phyloP scores from a whole-genome alignment of 192 early-diverging fungal genomes.

The Linnemannia schmuckeri region DNA sequence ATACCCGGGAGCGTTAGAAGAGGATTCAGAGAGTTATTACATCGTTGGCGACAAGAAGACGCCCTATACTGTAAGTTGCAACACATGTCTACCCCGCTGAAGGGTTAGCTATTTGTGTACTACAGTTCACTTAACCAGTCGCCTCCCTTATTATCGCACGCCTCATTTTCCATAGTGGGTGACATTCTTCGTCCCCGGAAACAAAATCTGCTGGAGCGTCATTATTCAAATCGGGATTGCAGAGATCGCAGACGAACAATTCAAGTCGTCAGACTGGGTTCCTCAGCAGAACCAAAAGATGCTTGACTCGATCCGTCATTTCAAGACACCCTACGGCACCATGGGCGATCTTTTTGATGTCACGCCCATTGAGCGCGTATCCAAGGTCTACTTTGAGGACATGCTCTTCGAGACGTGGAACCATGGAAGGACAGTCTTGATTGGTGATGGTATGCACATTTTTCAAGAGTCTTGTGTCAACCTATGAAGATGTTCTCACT shows the following conservation, averaged over 20 bases:
- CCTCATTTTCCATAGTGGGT: background rate
- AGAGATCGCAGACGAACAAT: background rate
- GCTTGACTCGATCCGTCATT: constrained; percentile 11
- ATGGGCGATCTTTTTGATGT: constrained; percentile 14
- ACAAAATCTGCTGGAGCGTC: background rate
- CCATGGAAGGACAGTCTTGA: background rate
- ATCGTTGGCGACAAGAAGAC: background rate
- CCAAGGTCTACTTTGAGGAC: constrained; percentile 11
- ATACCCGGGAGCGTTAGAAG: background rate
- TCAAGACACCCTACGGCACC: constrained; percentile 12
- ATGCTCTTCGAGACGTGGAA: constrained; percentile 12
- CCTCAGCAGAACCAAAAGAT: background rate
- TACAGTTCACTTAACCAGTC: no score
- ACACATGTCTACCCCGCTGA: background rate
- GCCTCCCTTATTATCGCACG: no score
- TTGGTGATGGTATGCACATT: background rate
- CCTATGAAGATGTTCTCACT: no score
- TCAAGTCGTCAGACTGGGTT: constrained; percentile 27
- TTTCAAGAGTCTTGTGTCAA: no score
- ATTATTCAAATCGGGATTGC: background rate
- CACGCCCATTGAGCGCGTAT: background rate
- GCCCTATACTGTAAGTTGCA: background rate
- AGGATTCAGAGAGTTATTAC: no score
- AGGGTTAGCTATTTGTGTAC: no score
- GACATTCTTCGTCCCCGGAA: background rate